Evolutionary conservation across 768 basidiomycete species (phyloP).

Genomic region (Pleurotus tuoliensis): DNA sequence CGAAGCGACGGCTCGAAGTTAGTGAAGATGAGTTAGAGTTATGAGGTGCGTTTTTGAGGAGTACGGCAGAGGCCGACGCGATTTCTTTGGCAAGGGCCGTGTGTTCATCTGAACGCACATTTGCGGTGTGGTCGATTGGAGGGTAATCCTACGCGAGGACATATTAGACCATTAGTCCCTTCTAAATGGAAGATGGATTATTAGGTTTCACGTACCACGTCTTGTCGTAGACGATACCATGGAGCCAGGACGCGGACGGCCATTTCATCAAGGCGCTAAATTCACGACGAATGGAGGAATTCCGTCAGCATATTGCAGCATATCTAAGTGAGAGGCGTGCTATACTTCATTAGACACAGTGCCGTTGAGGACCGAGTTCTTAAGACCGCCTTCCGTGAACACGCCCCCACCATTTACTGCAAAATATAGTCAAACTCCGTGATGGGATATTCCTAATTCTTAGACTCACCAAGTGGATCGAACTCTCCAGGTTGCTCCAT

Average conservation of each 20-base stretch:
- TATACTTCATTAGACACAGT: background rate
- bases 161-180: background rate
- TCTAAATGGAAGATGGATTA: conserved; percentile 37
- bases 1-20: background rate
- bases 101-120: conserved; percentile 68
- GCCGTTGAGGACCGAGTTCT: background rate
- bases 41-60: conserved; percentile 47
- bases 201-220: conserved; percentile 47
- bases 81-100: conserved; percentile 64
- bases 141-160: background rate
- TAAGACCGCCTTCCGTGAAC: background rate
- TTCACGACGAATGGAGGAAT: background rate
- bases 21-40: background rate
- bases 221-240: conserved; percentile 68
- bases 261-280: background rate
- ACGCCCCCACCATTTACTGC: background rate
- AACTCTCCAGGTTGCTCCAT: conserved; percentile 16
- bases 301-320: background rate
- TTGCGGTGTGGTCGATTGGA: conserved; percentile 25
- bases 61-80: conserved; percentile 67
- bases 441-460: background rate
- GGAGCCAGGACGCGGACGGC: conserved; percentile 72
- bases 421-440: background rate
- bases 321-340: background rate
- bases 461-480: background rate